phyloP scores from a whole-genome alignment of 768 basidiomycete genomes.

The Serendipita sp. region DNA sequence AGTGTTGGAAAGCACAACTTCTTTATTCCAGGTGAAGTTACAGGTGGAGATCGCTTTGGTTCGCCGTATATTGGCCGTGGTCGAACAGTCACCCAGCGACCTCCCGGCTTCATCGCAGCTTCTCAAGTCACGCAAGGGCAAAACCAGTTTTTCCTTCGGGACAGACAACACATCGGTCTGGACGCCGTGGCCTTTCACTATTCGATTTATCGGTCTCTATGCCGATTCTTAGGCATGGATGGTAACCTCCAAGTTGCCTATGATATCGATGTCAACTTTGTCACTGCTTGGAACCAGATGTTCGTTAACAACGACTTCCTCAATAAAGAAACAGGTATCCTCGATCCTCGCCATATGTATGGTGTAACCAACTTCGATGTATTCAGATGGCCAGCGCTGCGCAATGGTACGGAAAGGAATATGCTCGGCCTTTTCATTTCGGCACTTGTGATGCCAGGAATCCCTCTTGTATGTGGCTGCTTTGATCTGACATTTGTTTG shows the following conservation, averaged over 20 bases:
- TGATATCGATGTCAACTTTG: slow-evolving; percentile 66
- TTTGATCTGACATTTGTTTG: not conserved
- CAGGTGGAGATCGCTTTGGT: slow-evolving; percentile 84
- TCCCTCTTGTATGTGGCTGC: slow-evolving; percentile 42
- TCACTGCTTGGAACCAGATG: slow-evolving; percentile 86
- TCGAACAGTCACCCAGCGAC: slow-evolving; percentile 53
- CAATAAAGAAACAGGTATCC: slow-evolving; percentile 41
- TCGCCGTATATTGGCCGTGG: slow-evolving; percentile 81
- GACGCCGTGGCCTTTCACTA: slow-evolving; percentile 86
- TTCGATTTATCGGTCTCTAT: slow-evolving; percentile 72
- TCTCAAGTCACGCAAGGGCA: slow-evolving; percentile 45
- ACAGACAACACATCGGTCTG: slow-evolving; percentile 39
- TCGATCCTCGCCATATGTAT: slow-evolving; percentile 80
- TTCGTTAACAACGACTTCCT: slow-evolving; percentile 76
- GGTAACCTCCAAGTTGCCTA: slow-evolving; percentile 85
- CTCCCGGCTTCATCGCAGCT: slow-evolving; percentile 50
- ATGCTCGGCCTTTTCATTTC: slow-evolving; percentile 66
- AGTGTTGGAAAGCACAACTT: slow-evolving; percentile 69
- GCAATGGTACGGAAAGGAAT: slow-evolving; percentile 65
- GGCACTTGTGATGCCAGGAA: slow-evolving; percentile 70
- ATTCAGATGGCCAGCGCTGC: slow-evolving; percentile 81
- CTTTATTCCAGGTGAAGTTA: slow-evolving; percentile 83
- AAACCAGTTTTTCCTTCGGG: slow-evolving; percentile 66
- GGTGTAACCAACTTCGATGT: slow-evolving; percentile 92
- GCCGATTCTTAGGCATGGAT: slow-evolving; percentile 89